Evolutionary conservation across 106 monocot genomes (phyloP).

Genomic region (Apostasia shenzhenica): DNA sequence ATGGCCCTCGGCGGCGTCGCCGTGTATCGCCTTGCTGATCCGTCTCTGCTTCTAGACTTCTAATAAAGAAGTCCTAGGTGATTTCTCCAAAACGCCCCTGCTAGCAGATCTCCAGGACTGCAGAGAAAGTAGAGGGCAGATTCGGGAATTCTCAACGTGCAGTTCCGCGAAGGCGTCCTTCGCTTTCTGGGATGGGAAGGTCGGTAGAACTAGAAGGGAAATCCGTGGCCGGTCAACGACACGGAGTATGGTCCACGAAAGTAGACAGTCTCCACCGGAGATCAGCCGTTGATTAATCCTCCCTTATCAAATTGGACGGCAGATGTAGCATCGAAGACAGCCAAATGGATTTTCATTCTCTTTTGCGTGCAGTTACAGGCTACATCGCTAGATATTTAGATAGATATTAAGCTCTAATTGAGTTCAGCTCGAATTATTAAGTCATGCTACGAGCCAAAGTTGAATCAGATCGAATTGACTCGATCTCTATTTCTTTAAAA

Average conservation of each 20-base stretch:
- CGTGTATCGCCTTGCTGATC: background rate
- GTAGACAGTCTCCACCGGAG: background rate
- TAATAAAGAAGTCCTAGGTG: background rate
- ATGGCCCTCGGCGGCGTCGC: background rate
- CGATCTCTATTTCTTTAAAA: no score
- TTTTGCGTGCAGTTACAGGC: no score
- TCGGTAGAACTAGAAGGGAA: no score
- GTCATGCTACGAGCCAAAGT: no score
- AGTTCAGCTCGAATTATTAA: no score
- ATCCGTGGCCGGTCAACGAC: background rate
- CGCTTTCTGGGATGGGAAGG: no score
- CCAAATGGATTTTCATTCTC: no score
- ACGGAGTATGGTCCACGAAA: background rate
- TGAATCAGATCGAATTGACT: no score
- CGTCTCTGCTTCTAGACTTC: background rate
- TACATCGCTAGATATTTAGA: no score
- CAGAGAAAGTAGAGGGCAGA: background rate
- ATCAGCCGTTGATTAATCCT: background rate
- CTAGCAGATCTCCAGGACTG: background rate
- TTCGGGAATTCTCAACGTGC: background rate
- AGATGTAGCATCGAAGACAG: background rate
- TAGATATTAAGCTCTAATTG: no score
- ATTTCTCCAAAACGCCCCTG: background rate
- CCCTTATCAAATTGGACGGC: background rate
- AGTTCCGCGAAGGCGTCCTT: background rate